phyloP scores from a whole-genome alignment of 2,329 filamentous ascomycete species.

The Corinectria fuckeliana region DNA sequence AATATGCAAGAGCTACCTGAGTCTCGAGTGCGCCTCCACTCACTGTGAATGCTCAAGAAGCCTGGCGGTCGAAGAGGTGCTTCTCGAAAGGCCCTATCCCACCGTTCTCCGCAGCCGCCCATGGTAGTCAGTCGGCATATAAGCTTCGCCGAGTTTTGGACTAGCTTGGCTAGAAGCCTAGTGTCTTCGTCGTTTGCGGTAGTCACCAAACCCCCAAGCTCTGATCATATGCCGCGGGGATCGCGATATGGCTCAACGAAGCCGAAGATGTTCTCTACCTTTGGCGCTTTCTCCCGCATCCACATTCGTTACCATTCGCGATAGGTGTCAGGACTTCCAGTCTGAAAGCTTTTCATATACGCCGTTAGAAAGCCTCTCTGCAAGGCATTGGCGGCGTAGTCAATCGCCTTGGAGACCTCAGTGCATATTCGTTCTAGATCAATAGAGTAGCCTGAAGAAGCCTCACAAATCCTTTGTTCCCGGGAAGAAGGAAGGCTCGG shows the following conservation, averaged over 20 bases:
- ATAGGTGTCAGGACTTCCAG: slow-evolving; percentile 61
- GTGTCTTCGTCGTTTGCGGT: slow-evolving; percentile 73
- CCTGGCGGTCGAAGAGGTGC: slow-evolving; percentile 74
- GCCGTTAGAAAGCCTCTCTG: slow-evolving; percentile 59
- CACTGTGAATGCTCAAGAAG: slow-evolving; percentile 74
- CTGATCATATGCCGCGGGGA: slow-evolving; percentile 62
- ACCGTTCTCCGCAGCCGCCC: slow-evolving; percentile 54
- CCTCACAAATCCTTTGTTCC: slow-evolving; percentile 3
- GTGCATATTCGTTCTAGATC: slow-evolving; percentile 57
- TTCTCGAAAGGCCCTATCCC: slow-evolving; percentile 70
- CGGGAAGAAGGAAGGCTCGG: neutral
- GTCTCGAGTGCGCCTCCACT: slow-evolving; percentile 40
- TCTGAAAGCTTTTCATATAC: slow-evolving; percentile 62
- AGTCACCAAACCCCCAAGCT: slow-evolving; percentile 66
- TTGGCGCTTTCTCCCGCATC: slow-evolving; percentile 64
- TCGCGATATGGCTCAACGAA: slow-evolving; percentile 71
- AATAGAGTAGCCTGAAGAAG: slow-evolving; percentile 58
- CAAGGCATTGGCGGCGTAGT: slow-evolving; percentile 57
- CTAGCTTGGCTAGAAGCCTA: slow-evolving; percentile 62
- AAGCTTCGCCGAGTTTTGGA: slow-evolving; percentile 67
- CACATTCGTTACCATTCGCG: slow-evolving; percentile 62
- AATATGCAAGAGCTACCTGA: slow-evolving; percentile 49
- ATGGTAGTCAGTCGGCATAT: slow-evolving; percentile 72
- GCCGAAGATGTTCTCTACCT: slow-evolving; percentile 64
- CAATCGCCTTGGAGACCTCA: slow-evolving; percentile 53